These are phyloP conservation scores for Pezicula rhizophila DNA, from an alignment of 2,329 filamentous ascomycete genomes.

Conservation along the genomic window DNA sequence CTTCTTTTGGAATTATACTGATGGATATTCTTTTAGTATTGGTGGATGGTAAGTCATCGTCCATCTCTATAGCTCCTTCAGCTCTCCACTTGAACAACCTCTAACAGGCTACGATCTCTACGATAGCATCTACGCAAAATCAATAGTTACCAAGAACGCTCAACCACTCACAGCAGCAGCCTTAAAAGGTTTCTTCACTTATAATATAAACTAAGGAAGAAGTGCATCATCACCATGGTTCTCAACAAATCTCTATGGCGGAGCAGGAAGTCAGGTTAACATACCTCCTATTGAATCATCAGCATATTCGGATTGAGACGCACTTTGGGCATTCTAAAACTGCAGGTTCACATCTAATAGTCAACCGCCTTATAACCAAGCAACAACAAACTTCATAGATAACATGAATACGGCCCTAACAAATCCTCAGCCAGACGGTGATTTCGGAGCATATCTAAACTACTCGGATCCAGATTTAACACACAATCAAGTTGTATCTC, in stretches of 20 bases:
- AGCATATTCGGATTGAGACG: slow-evolving; percentile 10
- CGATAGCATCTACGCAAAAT: slow-evolving; percentile 14
- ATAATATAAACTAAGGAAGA: slow-evolving; percentile 4
- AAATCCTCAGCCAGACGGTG: slow-evolving; percentile 9
- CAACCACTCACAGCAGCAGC: slow-evolving; percentile 4
- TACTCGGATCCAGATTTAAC: slow-evolving; percentile 6
- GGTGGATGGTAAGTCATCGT: slow-evolving; percentile 24
- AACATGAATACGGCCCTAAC: slow-evolving; percentile 9
- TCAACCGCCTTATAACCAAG: slow-evolving; percentile 1
- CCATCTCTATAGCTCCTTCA: not conserved
- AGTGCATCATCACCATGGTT: slow-evolving; percentile 4
- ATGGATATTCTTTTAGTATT: slow-evolving; percentile 28
- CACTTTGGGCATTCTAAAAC: slow-evolving; percentile 11
- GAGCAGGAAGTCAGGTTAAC: slow-evolving; percentile 8
- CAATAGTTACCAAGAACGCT: slow-evolving; percentile 8
- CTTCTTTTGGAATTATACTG: slow-evolving; percentile 36
- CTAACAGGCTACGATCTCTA: slow-evolving; percentile 28
- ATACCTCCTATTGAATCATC: not conserved
- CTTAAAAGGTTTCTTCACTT: slow-evolving; percentile 5
- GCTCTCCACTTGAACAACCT: slow-evolving; percentile 26
- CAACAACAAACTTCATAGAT: slow-evolving; percentile 5
- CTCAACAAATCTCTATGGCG: slow-evolving; percentile 8
- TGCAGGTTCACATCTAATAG: slow-evolving; percentile 3
- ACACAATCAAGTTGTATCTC: not conserved
- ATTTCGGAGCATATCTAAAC: slow-evolving; percentile 10